Conservation (phyloP, 202 grass and related monocot genomes). For the Cymbopogon flexuosus region DNA sequence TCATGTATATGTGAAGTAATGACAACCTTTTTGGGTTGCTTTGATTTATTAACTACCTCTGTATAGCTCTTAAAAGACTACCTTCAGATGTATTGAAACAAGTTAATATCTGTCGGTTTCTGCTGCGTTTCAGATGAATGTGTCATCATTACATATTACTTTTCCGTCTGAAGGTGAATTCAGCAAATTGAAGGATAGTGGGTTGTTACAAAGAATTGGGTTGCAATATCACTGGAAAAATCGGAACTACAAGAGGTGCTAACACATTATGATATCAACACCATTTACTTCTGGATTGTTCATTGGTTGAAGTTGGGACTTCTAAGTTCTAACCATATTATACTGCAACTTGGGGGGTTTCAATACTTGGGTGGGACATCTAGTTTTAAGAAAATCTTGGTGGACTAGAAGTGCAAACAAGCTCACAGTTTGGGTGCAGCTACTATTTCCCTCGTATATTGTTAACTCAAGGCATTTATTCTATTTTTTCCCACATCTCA, state of each 20-base stretch:
- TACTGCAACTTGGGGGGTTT: conserved; percentile 6
- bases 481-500: background rate
- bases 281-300: conserved; percentile 2
- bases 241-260: conserved; percentile 82
- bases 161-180: conserved; percentile 94
- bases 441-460: background rate
- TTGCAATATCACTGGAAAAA: conserved; percentile 98
- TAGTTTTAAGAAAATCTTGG: background rate
- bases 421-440: background rate
- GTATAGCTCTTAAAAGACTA: background rate
- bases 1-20: background rate
- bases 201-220: conserved; percentile 71
- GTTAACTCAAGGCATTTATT: background rate
- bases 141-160: conserved; percentile 86
- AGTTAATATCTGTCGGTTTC: conserved; percentile 27
- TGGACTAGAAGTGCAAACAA: conserved; percentile 19
- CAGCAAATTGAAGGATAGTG: conserved; percentile 63
- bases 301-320: conserved; percentile 5
- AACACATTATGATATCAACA: conserved; percentile 21
- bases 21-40: background rate
- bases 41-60: background rate
- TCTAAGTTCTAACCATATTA: background rate
- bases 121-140: conserved; percentile 55
- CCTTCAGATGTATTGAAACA: background rate
- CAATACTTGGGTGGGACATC: background rate